phyloP scores from a whole-genome alignment of 148 eudicot genomes.

The Chenopodium quinoa region DNA sequence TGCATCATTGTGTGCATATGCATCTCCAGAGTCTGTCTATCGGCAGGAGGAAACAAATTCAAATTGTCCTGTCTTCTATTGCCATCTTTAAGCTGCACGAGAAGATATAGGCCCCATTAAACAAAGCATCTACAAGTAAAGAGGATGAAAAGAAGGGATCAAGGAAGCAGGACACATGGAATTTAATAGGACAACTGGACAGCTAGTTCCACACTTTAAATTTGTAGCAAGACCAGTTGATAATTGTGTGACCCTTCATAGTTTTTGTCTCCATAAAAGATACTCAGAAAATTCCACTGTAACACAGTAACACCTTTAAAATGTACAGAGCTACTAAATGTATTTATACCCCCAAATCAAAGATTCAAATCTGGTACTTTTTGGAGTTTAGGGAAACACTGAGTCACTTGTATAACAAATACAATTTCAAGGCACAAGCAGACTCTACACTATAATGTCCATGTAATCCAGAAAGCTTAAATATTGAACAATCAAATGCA shows the following conservation, averaged over 20 bases:
- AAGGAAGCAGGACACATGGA: background rate
- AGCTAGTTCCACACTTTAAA: background rate
- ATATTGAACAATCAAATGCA: background rate
- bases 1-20: constrained; percentile 97
- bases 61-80: constrained; percentile 57
- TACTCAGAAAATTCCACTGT: too few species aligned
- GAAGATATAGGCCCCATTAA: constrained; percentile 9
- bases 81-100: constrained; percentile 71
- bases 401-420: too few species aligned
- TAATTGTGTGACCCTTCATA: background rate
- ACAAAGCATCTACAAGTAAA: constrained; percentile 5
- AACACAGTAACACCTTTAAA: too few species aligned
- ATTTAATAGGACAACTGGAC: background rate
- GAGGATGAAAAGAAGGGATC: background rate
- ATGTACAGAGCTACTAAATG: too few species aligned
- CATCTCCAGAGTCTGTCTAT: constrained; percentile 80
- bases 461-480: too few species aligned
- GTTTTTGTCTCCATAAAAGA: too few species aligned
- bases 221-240: constrained; percentile 3
- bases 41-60: constrained; percentile 87
- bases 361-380: too few species aligned
- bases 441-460: too few species aligned
- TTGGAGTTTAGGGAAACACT: too few species aligned
- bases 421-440: too few species aligned
- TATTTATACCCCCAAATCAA: too few species aligned